Evolutionary conservation across 176 grass and related monocot species (phyloP), one percentile per base, ranked within the genome.

Genomic region (Neostapfia colusana): DNA sequence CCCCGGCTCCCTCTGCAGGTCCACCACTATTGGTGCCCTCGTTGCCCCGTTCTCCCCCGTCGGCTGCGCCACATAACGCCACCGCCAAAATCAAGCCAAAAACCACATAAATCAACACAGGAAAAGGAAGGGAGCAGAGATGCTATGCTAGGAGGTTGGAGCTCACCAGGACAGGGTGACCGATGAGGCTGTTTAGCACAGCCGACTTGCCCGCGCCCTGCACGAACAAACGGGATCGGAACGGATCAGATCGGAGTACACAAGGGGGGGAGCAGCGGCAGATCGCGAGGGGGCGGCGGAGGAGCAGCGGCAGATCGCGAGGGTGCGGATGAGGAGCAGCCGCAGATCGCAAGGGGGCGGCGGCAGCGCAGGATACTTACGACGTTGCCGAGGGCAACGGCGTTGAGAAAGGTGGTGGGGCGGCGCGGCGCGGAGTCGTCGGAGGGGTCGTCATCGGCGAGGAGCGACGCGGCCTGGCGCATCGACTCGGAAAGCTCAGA

Each of bases 1-100:
- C 1, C 82, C 92, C 23, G 77, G 82, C 43, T 98, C 95, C 72
- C 79, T 76, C 77, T 92, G 91, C 56, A 98, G 79, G 84, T 94
- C 95, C 45, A 98, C 83, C 48, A 83, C 85, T 39, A 98, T 94
- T 5, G 95, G 91, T 40, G 91, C 91, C 72, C 91, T 85, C 35
- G 95, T 98, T 17, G 95, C 95, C 13, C 91, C 95, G 65, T 98
- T 98, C 88, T 98, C 95, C 79, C 95, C 95, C 23, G 91, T 98
- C 25, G 95, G 95, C 95, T 98, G 79, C 67, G 73, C 26, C n/a
- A 56, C 63, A 79, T 15, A 77, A 10, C 24, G 50, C 40, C 60
- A 70, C 24, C 70, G 42, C 20, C 51, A 37, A 81, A 72, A 73
- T 42, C 68, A 31, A 62, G 67, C 74, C n/a, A 88, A 36, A 49